phyloP scores from a whole-genome alignment of 1,284 basidiomycete genomes.

The Pseudozyma thailandica region DNA sequence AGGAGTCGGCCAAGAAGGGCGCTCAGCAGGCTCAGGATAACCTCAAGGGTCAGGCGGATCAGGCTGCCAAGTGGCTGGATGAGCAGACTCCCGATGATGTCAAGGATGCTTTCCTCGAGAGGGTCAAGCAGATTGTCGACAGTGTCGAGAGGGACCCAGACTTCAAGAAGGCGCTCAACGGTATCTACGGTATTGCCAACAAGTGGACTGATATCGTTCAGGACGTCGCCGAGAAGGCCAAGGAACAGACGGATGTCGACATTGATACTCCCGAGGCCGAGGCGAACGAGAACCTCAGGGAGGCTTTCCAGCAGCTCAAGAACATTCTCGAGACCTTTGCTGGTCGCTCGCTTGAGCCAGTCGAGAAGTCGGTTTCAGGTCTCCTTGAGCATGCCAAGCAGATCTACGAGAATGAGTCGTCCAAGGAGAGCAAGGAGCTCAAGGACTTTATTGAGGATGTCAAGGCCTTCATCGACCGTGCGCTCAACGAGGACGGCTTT shows the following conservation, averaged over 20 bases:
- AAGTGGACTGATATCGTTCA: constrained; percentile 70
- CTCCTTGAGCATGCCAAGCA: constrained; percentile 68
- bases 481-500: constrained; percentile 49
- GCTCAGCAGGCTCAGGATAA: constrained; percentile 67
- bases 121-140: constrained; percentile 68
- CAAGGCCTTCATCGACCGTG: constrained; percentile 46
- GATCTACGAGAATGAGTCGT: constrained; percentile 67
- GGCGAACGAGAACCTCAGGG: constrained; percentile 69
- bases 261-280: constrained; percentile 68
- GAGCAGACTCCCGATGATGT: constrained; percentile 70
- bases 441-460: constrained; percentile 66
- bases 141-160: constrained; percentile 67
- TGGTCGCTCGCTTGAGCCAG: constrained; percentile 51
- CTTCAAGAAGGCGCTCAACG: constrained; percentile 69
- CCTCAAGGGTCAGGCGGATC: constrained; percentile 30
- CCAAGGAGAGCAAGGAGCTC: constrained; percentile 64
- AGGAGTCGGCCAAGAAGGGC: constrained; percentile 68
- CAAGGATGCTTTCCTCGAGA: constrained; percentile 69
- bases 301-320: constrained; percentile 69
- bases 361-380: constrained; percentile 67
- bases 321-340: constrained; percentile 69
- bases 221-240: constrained; percentile 68
- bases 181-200: constrained; percentile 69
- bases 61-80: constrained; percentile 68
- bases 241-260: constrained; percentile 68